Base-by-base conservation (phyloP, 1,284 basidiomycete genomes). In the Ganoderma resinaceum region DNA sequence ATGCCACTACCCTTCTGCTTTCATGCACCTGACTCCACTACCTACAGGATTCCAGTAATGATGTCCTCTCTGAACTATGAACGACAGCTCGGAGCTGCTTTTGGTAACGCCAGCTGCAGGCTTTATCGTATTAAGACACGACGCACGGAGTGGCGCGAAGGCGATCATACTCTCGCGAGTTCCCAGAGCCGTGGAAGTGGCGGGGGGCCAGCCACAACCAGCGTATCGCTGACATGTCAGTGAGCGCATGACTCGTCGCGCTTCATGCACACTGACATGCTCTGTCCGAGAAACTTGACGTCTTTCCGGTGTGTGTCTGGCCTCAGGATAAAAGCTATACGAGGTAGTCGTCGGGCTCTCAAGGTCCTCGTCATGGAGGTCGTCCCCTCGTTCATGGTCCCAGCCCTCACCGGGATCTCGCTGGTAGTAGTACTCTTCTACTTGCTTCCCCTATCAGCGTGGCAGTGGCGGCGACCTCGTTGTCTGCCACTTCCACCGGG, bases 401-500 rank as follows among this genome's bases (percentile, higher is more conserved):
- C 52, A 16, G 29, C 14, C 26, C 5, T 53, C 12, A 16, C 52
- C 7, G 52, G 52, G 29, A 31, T 31, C 12, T 3, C 29, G 1
- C 29, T 53, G 29, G 46, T 11, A 11, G 14, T 31, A 6, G 52
- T 16, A 2, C 29, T 59, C 57, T 12, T 59, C 31, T 38, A 26
- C 35, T 59, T 37, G 7, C 20, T 20, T 23, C 38, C 33, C 1
- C n/a, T 59, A 3, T 18, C 37, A 23, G 35, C 57, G 14, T 60
- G 58, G 58, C 9, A 23, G 12, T 1, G 11, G 23, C 3, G 11
- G 23, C 58, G 58, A 5, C 23, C 58, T 7, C 46, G 49, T 2
- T n/a, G 62, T 11, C 62, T 55, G 12, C 67, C 63, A 0, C 40
- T 68, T 20, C 67, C 67, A 20, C 67, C 67, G 1, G 67, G 67